These are phyloP conservation scores for Lentinus polychrous DNA, from an alignment of 1,284 basidiomycete species.

Conservation along the genomic window DNA sequence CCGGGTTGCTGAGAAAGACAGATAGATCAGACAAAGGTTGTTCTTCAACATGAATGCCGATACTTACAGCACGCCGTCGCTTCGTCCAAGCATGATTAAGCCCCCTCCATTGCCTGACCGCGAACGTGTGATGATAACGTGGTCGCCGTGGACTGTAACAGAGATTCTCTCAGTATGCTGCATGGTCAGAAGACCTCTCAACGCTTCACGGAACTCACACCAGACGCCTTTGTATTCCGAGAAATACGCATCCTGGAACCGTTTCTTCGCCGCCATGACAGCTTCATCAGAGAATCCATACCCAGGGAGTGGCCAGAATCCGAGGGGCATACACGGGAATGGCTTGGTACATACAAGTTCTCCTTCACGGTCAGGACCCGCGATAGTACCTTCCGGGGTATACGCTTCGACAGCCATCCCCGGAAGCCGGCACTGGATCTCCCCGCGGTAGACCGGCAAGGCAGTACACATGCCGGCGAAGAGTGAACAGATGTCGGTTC, in stretches of 20 bases:
- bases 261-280: slow-evolving; percentile 50
- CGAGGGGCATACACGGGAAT: slow-evolving; percentile 82
- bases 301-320: slow-evolving; percentile 77
- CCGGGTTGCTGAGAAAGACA: slow-evolving; percentile 54
- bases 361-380: slow-evolving; percentile 45
- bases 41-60: slow-evolving; percentile 1
- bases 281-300: slow-evolving; percentile 47
- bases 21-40: neutral
- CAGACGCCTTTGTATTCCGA: slow-evolving; percentile 65
- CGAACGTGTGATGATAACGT: slow-evolving; percentile 63
- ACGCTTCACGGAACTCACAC: slow-evolving; percentile 44
- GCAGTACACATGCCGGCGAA: slow-evolving; percentile 80
- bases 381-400: slow-evolving; percentile 37
- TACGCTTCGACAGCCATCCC: slow-evolving; percentile 71
- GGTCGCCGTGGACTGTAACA: slow-evolving; percentile 65
- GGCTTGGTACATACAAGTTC: slow-evolving; percentile 73
- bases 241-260: slow-evolving; percentile 77
- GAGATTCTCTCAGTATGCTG: slow-evolving; percentile 4
- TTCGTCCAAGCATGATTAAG: slow-evolving; percentile 77
- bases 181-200: neutral
- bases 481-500: slow-evolving; percentile 83
- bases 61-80: slow-evolving; percentile 73
- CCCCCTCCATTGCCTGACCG: slow-evolving; percentile 68
- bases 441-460: slow-evolving; percentile 78
- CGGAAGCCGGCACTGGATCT: slow-evolving; percentile 81